Evolutionary conservation across 495 filamentous ascomycete species (phyloP).

Genomic region (Neurospora sp.): DNA sequence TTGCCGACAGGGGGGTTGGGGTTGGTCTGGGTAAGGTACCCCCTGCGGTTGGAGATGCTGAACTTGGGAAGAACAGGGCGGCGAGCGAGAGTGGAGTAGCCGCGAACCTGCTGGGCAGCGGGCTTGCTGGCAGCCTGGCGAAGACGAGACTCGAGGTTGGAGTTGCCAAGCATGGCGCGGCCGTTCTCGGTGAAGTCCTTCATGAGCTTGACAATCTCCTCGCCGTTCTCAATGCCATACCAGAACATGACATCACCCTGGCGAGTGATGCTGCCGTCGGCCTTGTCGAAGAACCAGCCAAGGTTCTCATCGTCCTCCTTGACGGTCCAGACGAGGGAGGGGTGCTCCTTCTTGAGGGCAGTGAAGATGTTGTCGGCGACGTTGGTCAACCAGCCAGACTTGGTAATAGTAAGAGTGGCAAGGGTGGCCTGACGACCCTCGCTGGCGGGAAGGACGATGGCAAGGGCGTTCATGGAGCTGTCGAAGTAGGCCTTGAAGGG

Average conservation of each 20-base stretch:
- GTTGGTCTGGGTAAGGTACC: conserved; percentile 70
- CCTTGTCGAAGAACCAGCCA: conserved; percentile 97
- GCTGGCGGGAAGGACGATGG: conserved; percentile 73
- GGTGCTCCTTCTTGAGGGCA: conserved; percentile 83
- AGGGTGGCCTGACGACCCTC: conserved; percentile 56
- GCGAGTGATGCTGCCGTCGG: conserved; percentile 78
- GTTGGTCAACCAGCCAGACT: conserved; percentile 90
- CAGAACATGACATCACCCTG: conserved; percentile 92
- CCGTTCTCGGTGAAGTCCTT: conserved; percentile 78
- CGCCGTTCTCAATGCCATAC: conserved; percentile 81
- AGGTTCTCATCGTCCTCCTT: conserved; percentile 95
- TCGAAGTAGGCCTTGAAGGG: conserved; percentile 93
- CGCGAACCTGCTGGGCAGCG: conserved; percentile 49
- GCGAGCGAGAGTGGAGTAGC: conserved; percentile 50
- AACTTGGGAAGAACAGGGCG: conserved; percentile 20
- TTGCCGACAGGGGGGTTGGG: conserved; percentile 95
- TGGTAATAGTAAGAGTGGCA: conserved; percentile 90
- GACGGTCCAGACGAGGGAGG: conserved; percentile 92
- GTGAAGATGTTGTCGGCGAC: conserved; percentile 97
- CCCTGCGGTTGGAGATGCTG: conserved; percentile 29
- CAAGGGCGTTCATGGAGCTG: conserved; percentile 90
- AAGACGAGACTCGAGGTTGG: conserved; percentile 78
- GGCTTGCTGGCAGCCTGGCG: conserved; percentile 58
- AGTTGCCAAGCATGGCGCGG: conserved; percentile 79
- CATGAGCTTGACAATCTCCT: conserved; percentile 80